Base-by-base conservation (phyloP, 2,329 filamentous ascomycete species). In the Venturia asperata region DNA sequence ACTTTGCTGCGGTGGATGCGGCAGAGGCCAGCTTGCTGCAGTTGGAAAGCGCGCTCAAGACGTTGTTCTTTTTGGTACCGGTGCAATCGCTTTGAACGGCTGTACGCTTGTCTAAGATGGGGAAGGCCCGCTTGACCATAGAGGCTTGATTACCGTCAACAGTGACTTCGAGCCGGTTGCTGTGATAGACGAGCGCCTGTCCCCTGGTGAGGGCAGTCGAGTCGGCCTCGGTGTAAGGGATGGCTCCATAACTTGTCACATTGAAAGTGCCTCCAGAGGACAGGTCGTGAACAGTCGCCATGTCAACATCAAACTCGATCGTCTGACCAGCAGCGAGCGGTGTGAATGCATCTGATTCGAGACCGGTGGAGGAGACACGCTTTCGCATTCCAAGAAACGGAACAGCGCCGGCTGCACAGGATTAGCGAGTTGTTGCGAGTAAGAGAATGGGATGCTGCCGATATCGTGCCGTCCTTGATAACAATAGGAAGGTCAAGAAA, bases 131-230 rank as follows among this genome's bases (percentile, higher is more conserved):
- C 68, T 80, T 77, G 61, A 81, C 78, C 43, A 79, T 76, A 58
- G 79, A 78, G 11, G 87, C 86, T 61, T 80, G 72, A 13, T 75
- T 75, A 21, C 82, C 85, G 68, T 89, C 81, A 52, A 90, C 78
- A 6, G 79, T 74, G 67, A 87, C 77, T 63, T 78, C 79, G 61
- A 89, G 74, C 19, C 79, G 77, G 75, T 89, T 88, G 71, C 83
- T 85, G 63, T 79, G 75, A 75, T 82, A 89, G 13, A 80, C 73
- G 2, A 88, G 72, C 80, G 13, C 83, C 85, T 63, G 30, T 17
- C 43, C 45, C 21, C 24, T 27, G 24, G 15, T 41, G 1, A 89
- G 79, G 49, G 80, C 75, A 60, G 79, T 85, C 24, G 78, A 80
- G 70, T 80, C 77, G 55, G 76, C 76, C 27, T 79, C 77, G 39